Evolutionary conservation across 164 flowering plant species (phyloP).

Genomic region (Sextonia rubra): DNA sequence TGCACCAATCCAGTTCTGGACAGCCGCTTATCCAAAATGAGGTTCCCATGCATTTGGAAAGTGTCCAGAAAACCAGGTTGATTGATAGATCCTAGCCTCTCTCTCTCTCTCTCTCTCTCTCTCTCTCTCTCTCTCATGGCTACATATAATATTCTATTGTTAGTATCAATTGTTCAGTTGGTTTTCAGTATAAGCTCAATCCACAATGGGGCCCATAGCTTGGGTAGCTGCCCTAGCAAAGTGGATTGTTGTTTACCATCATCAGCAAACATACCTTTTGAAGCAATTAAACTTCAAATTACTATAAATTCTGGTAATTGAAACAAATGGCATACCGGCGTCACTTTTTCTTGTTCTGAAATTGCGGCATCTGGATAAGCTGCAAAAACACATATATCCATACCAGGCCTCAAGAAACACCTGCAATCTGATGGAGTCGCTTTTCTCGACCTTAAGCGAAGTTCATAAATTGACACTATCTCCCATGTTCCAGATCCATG

Average conservation of each 20-base stretch:
- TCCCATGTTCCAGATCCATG: constrained; percentile 27
- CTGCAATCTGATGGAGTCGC: constrained; percentile 67
- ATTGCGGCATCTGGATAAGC: constrained; percentile 14
- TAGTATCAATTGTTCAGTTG: not conserved
- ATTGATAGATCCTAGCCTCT: not conserved
- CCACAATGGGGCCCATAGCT: not conserved
- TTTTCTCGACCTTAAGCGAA: constrained; percentile 65
- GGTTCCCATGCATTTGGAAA: not conserved
- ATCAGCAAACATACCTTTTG: not conserved
- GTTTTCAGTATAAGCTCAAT: not conserved
- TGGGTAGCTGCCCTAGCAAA: not conserved
- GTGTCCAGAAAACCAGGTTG: not conserved
- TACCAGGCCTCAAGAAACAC: constrained; percentile 63
- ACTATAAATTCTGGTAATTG: not conserved
- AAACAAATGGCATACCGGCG: constrained; percentile 33
- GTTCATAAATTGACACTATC: constrained; percentile 31
- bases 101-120: too few species aligned
- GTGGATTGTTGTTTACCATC: too few species aligned
- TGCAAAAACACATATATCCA: constrained; percentile 62
- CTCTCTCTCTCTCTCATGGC: not conserved
- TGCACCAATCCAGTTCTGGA: not conserved
- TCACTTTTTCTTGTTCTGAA: constrained; percentile 25
- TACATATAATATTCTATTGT: not conserved
- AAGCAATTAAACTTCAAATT: not conserved
- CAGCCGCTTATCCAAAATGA: not conserved